Evolutionary conservation across 148 eudicot genomes (phyloP), one percentile per base, ranked within the genome.

Genomic region (Arbutus unedo): DNA sequence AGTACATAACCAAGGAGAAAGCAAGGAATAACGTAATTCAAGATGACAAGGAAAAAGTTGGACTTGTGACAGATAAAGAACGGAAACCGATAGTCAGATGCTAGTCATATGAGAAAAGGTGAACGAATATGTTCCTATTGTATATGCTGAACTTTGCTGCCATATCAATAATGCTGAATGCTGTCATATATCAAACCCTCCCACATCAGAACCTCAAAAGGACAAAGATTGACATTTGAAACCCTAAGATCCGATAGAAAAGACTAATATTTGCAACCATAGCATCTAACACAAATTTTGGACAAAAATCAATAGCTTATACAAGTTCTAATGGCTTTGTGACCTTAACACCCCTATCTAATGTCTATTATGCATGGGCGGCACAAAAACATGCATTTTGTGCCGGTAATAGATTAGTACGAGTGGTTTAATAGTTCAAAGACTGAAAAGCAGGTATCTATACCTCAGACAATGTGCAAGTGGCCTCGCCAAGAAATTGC

Each of bases 401-500:
- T 21, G 16, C 55, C 8, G 11, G 77, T n/a, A 48, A n/a, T 48
- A 47, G 57, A 62, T 6, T n/a, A 78, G 51, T 44, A 57, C 59
- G 76, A 72, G 71, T 74, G 9, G 43, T 64, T 31, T 81, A n/a
- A 77, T 19, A 59, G 11, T 67, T 67, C 53, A 66, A 38, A 18
- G 44, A 44, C 44, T 66, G 77, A 71, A 14, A 25, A 41, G 59
- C 51, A 77, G 21, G 76, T 21, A 67, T 54, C 31, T 54, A 50
- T 92, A 94, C 99, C 99, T 96, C 91, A 41, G 99, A 89, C 77
- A 96, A 89, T 80, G 93, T 87, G 85, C 97, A 96, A 54, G 88
- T 89, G 86, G 99, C 98, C 88, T 94, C 97, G 21, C 99, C 99
- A 70, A 96, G 95, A 88, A 90, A 92, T 88, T 96, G 97, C 78